These are phyloP conservation scores for Boletellus dicymbophilus DNA, from an alignment of 1,284 basidiomycete species.

Conservation along the genomic window DNA sequence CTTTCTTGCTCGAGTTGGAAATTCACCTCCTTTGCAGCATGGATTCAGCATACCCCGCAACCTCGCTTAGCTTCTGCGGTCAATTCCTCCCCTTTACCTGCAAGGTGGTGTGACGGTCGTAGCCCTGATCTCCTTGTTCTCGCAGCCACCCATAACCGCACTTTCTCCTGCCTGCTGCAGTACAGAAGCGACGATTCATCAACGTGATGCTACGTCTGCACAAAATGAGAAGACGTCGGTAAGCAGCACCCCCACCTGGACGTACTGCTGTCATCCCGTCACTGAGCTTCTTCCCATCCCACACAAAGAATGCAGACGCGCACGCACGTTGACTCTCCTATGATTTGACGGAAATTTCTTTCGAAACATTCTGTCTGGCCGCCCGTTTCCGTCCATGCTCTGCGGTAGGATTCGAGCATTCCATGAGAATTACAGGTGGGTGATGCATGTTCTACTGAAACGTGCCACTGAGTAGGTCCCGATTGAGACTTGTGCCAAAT, in stretches of 20 bases:
- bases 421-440: conserved; percentile 25
- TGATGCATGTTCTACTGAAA: conserved; percentile 26
- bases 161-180: conserved; percentile 28
- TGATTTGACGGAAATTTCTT: conserved; percentile 30
- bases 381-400: conserved; percentile 22
- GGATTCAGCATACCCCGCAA: conserved; percentile 20
- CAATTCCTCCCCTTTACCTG: conserved; percentile 30
- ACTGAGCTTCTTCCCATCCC: conserved; percentile 20
- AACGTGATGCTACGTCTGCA: conserved; percentile 32
- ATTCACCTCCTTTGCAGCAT: conserved; percentile 19
- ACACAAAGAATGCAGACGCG: conserved; percentile 25
- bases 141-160: conserved; percentile 27
- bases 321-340: conserved; percentile 25
- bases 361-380: conserved; percentile 12
- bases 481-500: neutral
- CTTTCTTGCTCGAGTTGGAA: conserved; percentile 16
- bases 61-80: conserved; percentile 33
- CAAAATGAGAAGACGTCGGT: conserved; percentile 26
- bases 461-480: conserved; percentile 14
- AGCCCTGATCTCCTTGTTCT: conserved; percentile 25
- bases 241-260: conserved; percentile 22
- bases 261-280: conserved; percentile 9
- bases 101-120: conserved; percentile 28
- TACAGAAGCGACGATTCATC: conserved; percentile 30
- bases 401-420: conserved; percentile 26